Base-by-base conservation (phyloP, 805 yeast species). In the Metschnikowia noctiluminum region DNA sequence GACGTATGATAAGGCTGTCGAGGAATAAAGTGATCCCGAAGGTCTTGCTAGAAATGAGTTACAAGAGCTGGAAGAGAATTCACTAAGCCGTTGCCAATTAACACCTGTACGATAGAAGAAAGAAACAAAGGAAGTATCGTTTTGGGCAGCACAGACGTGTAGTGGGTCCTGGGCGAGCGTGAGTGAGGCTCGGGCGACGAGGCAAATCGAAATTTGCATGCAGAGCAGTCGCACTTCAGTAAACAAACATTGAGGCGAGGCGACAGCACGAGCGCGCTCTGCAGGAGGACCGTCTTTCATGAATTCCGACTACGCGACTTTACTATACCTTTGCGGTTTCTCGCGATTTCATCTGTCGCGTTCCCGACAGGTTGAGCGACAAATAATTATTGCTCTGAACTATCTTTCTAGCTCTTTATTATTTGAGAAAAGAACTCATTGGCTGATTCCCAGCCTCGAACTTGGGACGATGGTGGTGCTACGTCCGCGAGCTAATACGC, bases 101-200 rank as follows among this genome's bases (percentile, higher is more conserved):
- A 7, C 35, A 40, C 27, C 2, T 9, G 2, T 26, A 14, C 3
- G 31, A 27, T 12, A 11, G 15, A 26, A n/a, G 31, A 13, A 21
- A 9, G 30, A 21, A 45, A 40, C 6, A 30, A 39, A 40, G 28
- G 30, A 40, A 40, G 34, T 30, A 8, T 34, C 15, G 34, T 11
- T 14, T 15, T 15, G 15, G 32, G 28, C 35, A 32, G 35, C 42
- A 21, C 45, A 46, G 49, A 46, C 49, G 49, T 46, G 49, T 46
- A 41, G 38, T 32, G 45, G 21, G 37, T 21, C 41, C 7, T 13
- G 40, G 40, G 43, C 39, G 43, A 39, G 35, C 38, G 21, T 9
- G 35, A 12, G 21, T 9, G 35, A 12, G 21, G 30, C 45, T 10
- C 21, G 14, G 32, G 45, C 28, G 27, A 10, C 40, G 31, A 35